Evolutionary conservation across 176 grass and related monocot genomes (phyloP).

Genomic region (Musa itinerans): DNA sequence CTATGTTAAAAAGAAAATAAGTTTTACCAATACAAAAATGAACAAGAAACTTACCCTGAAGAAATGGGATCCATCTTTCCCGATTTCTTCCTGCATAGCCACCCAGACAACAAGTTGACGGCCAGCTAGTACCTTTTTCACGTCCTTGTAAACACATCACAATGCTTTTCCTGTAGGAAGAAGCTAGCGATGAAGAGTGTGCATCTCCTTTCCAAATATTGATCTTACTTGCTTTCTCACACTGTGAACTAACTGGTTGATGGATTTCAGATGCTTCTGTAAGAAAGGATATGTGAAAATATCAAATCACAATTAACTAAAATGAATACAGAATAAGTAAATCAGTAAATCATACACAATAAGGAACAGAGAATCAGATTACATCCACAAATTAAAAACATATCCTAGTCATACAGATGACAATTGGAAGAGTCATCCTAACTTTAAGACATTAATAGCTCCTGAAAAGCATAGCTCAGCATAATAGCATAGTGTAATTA

Average conservation of each 20-base stretch:
- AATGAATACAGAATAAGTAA: neutral
- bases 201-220: slow-evolving; percentile 82
- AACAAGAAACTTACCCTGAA: slow-evolving; percentile 46
- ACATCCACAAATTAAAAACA: too few relatives aligned
- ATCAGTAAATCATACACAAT: too few relatives aligned
- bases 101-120: slow-evolving; percentile 35
- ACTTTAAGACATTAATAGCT: too few relatives aligned
- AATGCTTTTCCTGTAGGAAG: slow-evolving; percentile 54
- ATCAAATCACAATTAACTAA: slow-evolving; percentile 17
- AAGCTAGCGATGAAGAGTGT: slow-evolving; percentile 31
- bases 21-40: slow-evolving; percentile 18
- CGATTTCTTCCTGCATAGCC: slow-evolving; percentile 59
- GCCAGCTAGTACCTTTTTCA: slow-evolving; percentile 73
- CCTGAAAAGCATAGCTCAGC: too few relatives aligned
- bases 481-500: too few relatives aligned
- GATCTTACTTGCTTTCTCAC: slow-evolving; percentile 32
- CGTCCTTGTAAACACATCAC: slow-evolving; percentile 63
- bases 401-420: too few relatives aligned
- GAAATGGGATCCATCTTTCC: slow-evolving; percentile 79
- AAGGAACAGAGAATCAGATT: too few relatives aligned
- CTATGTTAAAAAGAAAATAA: neutral
- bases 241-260: slow-evolving; percentile 48
- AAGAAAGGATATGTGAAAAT: slow-evolving; percentile 10
- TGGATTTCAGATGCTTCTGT: slow-evolving; percentile 36
- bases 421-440: too few relatives aligned